Evolutionary conservation across 768 basidiomycete species (phyloP), one percentile per base, ranked within the genome.

Genomic region (Cubamyces sp.): DNA sequence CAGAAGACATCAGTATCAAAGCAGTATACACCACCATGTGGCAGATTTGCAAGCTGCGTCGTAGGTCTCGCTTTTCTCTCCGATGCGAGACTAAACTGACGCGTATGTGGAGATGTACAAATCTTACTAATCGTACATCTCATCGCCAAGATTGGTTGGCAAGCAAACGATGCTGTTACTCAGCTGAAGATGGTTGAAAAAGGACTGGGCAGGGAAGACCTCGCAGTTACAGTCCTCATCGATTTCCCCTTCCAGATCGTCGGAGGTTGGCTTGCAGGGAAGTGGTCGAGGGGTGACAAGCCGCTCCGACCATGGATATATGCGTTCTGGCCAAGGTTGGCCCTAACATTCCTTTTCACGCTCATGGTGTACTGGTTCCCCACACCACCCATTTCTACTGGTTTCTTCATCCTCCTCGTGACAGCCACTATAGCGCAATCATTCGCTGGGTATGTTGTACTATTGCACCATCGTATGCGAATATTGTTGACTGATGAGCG

Each of bases 231-330:
- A 3, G 96, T 96, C 46, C 85, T 98, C 41, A 90, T 98, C 66
- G 97, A 99, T 75, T 98, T 98, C 68, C 97, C 97, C 2, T 96
- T 97, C 77, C 96, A 98, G 79, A 94, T 99, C 53, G 71, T 91
- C 59, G 95, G 93, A 21, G 96, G 96, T 6, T 98, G 92, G 90
- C 78, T 96, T 25, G 94, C 96, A 1, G 96, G 94, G 3, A 87
- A 87, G 67, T 98, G 94, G 94, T 90, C 93, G 5, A 80, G 84
- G 56, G 93, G 94, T 15, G 87, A 89, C 50, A 82, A 79, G 57
- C 89, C 92, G 40, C 79, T 95, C 41, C 84, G 87, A 19, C 91
- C 92, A 12, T 99, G 97, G 97, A 78, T 97, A 49, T 82, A 81
- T 69, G 94, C 95, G 3, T 97, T 96, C 76, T 92, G 92, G 90